Conservation (phyloP, 768 basidiomycete species). For the Clitopilus passeckerianus region DNA sequence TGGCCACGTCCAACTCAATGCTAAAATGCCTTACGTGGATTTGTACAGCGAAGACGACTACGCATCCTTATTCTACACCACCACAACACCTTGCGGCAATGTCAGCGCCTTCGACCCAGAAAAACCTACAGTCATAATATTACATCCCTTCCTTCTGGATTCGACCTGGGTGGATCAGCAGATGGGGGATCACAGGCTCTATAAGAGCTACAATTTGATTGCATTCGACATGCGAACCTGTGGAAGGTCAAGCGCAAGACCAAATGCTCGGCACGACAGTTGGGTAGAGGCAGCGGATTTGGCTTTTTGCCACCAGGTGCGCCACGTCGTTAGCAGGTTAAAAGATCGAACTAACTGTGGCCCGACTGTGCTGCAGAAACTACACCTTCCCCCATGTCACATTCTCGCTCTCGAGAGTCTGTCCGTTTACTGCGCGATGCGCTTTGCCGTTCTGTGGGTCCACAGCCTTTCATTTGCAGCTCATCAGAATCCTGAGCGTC, state of each 20-base stretch:
- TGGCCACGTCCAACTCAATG: background rate
- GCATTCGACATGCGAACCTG: constrained; percentile 68
- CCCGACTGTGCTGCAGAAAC: constrained; percentile 29
- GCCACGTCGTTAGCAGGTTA: constrained; percentile 13
- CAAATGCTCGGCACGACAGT: constrained; percentile 55
- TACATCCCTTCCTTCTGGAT: constrained; percentile 68
- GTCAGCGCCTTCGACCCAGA: constrained; percentile 62
- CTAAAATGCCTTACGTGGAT: constrained; percentile 64
- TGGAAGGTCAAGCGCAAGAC: constrained; percentile 52
- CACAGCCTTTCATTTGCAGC: background rate
- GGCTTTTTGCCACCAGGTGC: constrained; percentile 58
- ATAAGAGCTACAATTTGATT: constrained; percentile 59
- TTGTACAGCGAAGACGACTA: constrained; percentile 58
- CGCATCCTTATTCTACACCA: constrained; percentile 67
- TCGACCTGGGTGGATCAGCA: constrained; percentile 64
- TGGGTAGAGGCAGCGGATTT: constrained; percentile 82
- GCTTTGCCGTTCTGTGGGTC: constrained; percentile 63
- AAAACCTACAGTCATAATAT: constrained; percentile 62
- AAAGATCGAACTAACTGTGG: background rate
- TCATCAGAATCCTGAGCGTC: background rate
- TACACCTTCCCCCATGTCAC: constrained; percentile 65
- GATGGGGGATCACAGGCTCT: constrained; percentile 61
- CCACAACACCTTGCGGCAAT: constrained; percentile 54
- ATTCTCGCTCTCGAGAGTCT: constrained; percentile 65
- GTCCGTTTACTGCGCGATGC: constrained; percentile 51